Conservation (phyloP, 208 protist species). For the Sergeia podlipaevii region DNA sequence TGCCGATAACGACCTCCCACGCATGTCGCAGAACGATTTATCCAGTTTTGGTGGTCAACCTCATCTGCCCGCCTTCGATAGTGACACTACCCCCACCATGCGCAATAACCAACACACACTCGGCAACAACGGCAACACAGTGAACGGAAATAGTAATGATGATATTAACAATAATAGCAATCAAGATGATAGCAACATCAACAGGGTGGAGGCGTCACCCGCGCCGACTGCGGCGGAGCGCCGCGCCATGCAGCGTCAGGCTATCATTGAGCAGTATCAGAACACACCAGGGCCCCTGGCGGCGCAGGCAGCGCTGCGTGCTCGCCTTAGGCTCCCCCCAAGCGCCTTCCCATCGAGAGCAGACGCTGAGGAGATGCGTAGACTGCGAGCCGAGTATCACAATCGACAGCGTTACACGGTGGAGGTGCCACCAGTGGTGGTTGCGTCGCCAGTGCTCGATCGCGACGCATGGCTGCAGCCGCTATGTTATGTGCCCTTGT, state of each 20-base stretch:
- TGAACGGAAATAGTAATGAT: not conserved
- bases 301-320: too few relatives aligned
- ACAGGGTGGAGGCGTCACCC: not conserved
- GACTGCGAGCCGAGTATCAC: conserved; percentile 30
- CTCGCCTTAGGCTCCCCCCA: too few relatives aligned
- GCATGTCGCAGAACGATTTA: too few relatives aligned
- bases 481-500: conserved; percentile 19
- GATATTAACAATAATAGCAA: not conserved
- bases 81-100: too few relatives aligned
- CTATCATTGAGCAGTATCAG: not conserved
- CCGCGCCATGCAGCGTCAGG: conserved; percentile 3
- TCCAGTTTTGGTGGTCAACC: too few relatives aligned
- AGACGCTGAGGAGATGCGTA: conserved; percentile 20
- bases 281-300: too few relatives aligned
- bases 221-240: not conserved
- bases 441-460: conserved; percentile 31
- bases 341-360: not conserved
- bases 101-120: too few relatives aligned
- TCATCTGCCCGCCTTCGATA: too few relatives aligned
- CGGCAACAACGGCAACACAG: too few relatives aligned
- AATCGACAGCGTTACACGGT: conserved; percentile 24
- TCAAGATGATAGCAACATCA: not conserved
- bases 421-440: conserved; percentile 16
- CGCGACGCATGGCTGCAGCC: conserved; percentile 21
- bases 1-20: too few relatives aligned